Evolutionary conservation across 345 rosid species (phyloP), one percentile per base, ranked within the genome.

Genomic region (Populus deltoides): DNA sequence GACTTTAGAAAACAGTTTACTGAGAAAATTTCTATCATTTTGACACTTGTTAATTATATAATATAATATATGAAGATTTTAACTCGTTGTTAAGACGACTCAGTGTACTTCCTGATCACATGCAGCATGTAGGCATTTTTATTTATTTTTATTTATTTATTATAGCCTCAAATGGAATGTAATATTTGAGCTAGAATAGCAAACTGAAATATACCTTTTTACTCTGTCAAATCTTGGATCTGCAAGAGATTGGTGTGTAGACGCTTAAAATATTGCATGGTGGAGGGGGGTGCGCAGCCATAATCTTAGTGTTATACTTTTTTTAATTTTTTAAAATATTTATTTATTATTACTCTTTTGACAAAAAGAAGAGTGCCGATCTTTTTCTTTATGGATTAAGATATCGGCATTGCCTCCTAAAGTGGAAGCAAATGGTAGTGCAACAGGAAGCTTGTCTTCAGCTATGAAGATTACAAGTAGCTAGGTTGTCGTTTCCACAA

Each of bases 211-310:
- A 6, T 15, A 35, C 9, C 24, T 22, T 39, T 74, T 7, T 3
- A 17, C 8, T 6, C 8, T 5, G 29, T 33, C 75, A 25, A 17
- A 75, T 13, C 8, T n/a, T 35, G 25, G 41, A 13, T n/a, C 39
- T 27, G 20, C 77, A 4, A 38, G 25, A 24, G 15, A 39, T 31
- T 6, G 39, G 62, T 18, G 39, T 3, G 55, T 0, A 6, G 8
- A 59, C 36, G 25, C 49, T 75, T 63, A 39, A 41, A 66, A 65
- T 45, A 75, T 49, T 41, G 57, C 68, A 18, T 39, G 36, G 75
- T 72, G 75, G 75, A 53, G 75, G 36, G 75, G 75, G 75, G 8
- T n/a, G 35, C 20, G 31, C 20, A 24, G 35, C 70, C 70, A 75
- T 63, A 27, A 61, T 41, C 27, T 24, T 51, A 31, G 31, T 17